phyloP scores from a whole-genome alignment of 371 early-diverging fungal genomes.

The Enterocytospora artemiae region DNA sequence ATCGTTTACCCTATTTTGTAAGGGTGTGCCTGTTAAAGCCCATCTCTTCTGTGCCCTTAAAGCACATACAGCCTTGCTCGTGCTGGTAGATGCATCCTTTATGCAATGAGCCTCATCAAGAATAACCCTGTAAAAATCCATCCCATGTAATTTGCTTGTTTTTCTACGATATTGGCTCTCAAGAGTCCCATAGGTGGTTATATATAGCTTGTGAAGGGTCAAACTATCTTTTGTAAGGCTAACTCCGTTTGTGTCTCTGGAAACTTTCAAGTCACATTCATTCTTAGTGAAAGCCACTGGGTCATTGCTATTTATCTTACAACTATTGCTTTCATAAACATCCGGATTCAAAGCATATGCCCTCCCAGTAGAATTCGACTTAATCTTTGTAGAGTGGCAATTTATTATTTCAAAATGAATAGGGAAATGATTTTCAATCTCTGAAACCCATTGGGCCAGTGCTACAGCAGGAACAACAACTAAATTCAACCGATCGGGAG shows the following conservation, averaged over 20 bases:
- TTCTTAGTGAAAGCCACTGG: slow-evolving; percentile 2
- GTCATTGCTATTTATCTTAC: slow-evolving; percentile 49
- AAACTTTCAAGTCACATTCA: slow-evolving; percentile 3
- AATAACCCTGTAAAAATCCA: slow-evolving; percentile 92
- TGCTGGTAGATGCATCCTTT: slow-evolving; percentile 71
- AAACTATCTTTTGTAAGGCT: background rate
- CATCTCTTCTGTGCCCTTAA: slow-evolving; percentile 79
- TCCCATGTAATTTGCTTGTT: slow-evolving; percentile 12
- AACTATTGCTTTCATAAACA: slow-evolving; percentile 13
- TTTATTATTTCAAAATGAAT: slow-evolving; percentile 66
- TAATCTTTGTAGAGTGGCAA: slow-evolving; percentile 61
- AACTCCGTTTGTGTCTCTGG: background rate
- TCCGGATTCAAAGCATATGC: slow-evolving; percentile 12
- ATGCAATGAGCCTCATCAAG: slow-evolving; percentile 93
- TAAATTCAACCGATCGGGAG: slow-evolving; percentile 62
- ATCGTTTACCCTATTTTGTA: slow-evolving; percentile 83
- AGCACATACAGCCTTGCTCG: slow-evolving; percentile 81
- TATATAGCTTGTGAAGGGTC: slow-evolving; percentile 60
- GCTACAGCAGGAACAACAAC: slow-evolving; percentile 86
- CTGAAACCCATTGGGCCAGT: slow-evolving; percentile 89
- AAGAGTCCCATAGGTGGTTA: slow-evolving; percentile 78
- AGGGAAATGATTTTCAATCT: slow-evolving; percentile 78
- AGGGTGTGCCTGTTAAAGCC: slow-evolving; percentile 83
- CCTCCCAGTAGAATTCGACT: slow-evolving; percentile 11
- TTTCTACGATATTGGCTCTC: slow-evolving; percentile 74